phyloP scores from a whole-genome alignment of 805 yeast genomes.

The Lachancea mirantina region DNA sequence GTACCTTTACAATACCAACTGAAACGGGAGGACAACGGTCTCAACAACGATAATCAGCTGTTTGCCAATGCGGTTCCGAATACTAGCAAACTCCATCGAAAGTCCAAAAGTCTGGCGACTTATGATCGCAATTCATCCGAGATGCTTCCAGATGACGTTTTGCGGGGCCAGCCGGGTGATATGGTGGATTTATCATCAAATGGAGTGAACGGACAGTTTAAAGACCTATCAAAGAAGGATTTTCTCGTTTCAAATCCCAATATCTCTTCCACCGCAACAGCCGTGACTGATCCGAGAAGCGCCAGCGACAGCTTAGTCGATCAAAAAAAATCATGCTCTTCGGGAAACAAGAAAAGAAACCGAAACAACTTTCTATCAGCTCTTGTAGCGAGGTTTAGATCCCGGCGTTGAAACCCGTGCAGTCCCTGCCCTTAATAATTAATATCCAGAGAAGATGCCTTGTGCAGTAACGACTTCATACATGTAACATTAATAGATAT shows the following conservation, averaged over 20 bases:
- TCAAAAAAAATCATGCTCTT: constrained; percentile 10
- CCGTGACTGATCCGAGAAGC: constrained; percentile 14
- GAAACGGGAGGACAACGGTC: constrained; percentile 2
- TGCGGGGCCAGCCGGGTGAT: constrained; percentile 31
- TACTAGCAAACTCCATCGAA: constrained; percentile 2
- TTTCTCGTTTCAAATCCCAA: too few relatives aligned
- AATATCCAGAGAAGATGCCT: neutral
- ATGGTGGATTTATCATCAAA: constrained; percentile 27
- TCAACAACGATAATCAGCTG: constrained; percentile 3
- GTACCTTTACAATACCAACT: constrained; percentile 11
- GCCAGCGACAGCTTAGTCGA: constrained; percentile 21
- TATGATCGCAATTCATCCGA: neutral
- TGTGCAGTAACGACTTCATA: neutral
- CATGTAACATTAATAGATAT: constrained; percentile 5
- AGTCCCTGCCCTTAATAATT: too few relatives aligned
- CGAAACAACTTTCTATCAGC: constrained; percentile 3
- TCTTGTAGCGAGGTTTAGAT: constrained; percentile 4
- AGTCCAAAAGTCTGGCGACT: constrained; percentile 5
- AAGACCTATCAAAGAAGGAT: too few relatives aligned
- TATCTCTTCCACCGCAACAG: neutral
- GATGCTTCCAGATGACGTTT: constrained; percentile 16
- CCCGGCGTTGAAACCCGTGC: constrained; percentile 1
- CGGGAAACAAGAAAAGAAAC: constrained; percentile 3
- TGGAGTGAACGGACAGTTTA: too few relatives aligned
- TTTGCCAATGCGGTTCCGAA: neutral